Evolutionary conservation across 139 green algal species (phyloP), one percentile per base, ranked within the genome.

Genomic region (Auxenochlorella protothecoides): DNA sequence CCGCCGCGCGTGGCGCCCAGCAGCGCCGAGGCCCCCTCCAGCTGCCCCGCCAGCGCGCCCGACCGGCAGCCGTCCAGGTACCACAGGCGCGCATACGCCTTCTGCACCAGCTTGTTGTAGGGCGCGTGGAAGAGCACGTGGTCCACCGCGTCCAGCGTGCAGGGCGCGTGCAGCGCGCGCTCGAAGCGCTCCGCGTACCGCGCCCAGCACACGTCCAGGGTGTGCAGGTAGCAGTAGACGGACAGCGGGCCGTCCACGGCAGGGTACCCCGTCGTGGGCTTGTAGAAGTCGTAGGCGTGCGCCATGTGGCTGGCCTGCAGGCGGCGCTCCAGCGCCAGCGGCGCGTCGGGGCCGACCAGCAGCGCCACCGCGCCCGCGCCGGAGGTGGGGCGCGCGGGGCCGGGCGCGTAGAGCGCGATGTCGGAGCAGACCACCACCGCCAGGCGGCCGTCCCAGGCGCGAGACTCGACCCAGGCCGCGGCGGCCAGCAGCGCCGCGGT

Each of bases 251-350:
- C 85, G 63, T 91, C 83, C 59, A 91, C 86, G 55, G 78, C 71
- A 0, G 89, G 90, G 69, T 88, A 96, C 11, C 86, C 65, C 56
- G 80, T 81, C 9, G 75, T 66, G 5, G 91, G 91, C 80, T 96
- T 96, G 77, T 84, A 91, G 55, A 96, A 96, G 68, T 96, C 91
- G 65, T 86, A 91, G 2, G 81, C 74, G 72, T 96, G 75, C 12
- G 80, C 66, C 52, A 76, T 74, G 74, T 92, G 83, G 13, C 69
- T 82, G 12, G 85, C 79, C 4, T 72, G 71, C 70, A 93, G n/a
- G 65, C 72, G 27, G 2, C 81, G 78, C 66, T 96, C 86, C 52
- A 95, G 52, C 59, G 75, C 83, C 15, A 97, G 81, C 2, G 91
- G 89, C 0, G 91, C 91, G 55, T 88, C 76, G 4, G 87, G 82